Evolutionary conservation across 129 eudicot species (phyloP).

Genomic region (Flaveria trinervia): DNA sequence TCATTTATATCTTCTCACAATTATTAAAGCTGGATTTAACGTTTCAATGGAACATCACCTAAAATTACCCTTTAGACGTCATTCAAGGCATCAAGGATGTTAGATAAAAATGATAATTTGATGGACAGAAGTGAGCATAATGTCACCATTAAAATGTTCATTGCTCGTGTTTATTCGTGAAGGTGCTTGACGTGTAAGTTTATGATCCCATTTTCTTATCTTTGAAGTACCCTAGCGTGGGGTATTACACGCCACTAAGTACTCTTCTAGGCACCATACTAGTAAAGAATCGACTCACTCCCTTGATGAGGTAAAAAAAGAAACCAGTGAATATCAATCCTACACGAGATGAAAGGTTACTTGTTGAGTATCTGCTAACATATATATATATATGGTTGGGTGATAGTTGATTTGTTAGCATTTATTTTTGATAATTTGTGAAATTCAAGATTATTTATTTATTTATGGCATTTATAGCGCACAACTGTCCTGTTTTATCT

Average conservation of each 20-base stretch:
- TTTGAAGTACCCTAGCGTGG: not conserved
- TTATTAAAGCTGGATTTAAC: not conserved
- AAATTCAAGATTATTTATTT: not conserved
- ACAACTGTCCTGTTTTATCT: constrained; percentile 29
- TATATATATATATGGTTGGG: not conserved
- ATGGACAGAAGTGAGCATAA: constrained; percentile 5
- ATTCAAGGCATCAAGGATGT: constrained; percentile 3
- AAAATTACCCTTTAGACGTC: constrained; percentile 1
- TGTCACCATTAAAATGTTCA: not conserved
- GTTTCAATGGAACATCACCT: not conserved
- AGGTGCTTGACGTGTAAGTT: not conserved
- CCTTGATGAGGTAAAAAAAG: not conserved
- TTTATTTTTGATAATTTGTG: not conserved
- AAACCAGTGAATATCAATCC: not conserved
- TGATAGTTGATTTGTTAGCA: not conserved
- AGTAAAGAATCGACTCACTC: not conserved
- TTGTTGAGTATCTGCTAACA: not conserved
- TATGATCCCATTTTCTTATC: no score
- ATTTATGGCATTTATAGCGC: constrained; percentile 38
- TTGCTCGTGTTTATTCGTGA: not conserved
- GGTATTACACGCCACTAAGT: not conserved
- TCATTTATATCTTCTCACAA: constrained; percentile 7
- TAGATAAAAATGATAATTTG: not conserved
- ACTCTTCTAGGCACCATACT: not conserved
- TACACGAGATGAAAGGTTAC: not conserved